phyloP scores from a whole-genome alignment of 345 rosid species.

The Reutealis trisperma region DNA sequence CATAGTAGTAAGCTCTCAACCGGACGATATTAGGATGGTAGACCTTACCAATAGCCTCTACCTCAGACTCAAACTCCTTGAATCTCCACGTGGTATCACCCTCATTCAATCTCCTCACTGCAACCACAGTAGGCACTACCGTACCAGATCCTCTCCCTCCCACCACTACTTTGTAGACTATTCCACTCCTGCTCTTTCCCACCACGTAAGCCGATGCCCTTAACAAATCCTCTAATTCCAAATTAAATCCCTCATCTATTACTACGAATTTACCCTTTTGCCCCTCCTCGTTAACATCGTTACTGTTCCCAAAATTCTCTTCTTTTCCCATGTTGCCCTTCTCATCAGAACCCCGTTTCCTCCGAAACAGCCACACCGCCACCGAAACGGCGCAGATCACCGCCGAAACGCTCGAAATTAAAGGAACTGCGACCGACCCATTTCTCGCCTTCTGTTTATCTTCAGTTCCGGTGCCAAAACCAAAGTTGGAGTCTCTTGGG shows the following conservation, averaged over 20 bases:
- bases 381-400: slow-evolving; percentile 60
- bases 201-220: slow-evolving; percentile 95
- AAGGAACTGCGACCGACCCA: slow-evolving; percentile 53
- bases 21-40: slow-evolving; percentile 79
- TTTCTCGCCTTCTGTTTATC: slow-evolving; percentile 25
- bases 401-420: slow-evolving; percentile 64
- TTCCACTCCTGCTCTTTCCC: slow-evolving; percentile 87
- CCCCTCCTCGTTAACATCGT: slow-evolving; percentile 41
- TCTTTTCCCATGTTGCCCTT: slow-evolving; percentile 42
- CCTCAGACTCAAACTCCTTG: slow-evolving; percentile 83
- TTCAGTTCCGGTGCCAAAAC: slow-evolving; percentile 15
- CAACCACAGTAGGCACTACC: slow-evolving; percentile 54
- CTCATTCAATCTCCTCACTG: slow-evolving; percentile 83
- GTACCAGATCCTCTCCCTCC: slow-evolving; percentile 55
- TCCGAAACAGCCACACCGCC: slow-evolving; percentile 60
- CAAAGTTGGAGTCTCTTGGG: slow-evolving; percentile 35
- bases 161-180: slow-evolving; percentile 76
- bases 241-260: slow-evolving; percentile 72
- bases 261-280: slow-evolving; percentile 67
- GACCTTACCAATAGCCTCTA: slow-evolving; percentile 70
- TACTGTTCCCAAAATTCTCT: background rate
- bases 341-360: slow-evolving; percentile 32
- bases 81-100: slow-evolving; percentile 69
- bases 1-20: slow-evolving; percentile 80
- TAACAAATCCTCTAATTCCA: slow-evolving; percentile 83